phyloP scores from a whole-genome alignment of 2,329 filamentous ascomycete species.

The Coniochaeta hoffmannii region DNA sequence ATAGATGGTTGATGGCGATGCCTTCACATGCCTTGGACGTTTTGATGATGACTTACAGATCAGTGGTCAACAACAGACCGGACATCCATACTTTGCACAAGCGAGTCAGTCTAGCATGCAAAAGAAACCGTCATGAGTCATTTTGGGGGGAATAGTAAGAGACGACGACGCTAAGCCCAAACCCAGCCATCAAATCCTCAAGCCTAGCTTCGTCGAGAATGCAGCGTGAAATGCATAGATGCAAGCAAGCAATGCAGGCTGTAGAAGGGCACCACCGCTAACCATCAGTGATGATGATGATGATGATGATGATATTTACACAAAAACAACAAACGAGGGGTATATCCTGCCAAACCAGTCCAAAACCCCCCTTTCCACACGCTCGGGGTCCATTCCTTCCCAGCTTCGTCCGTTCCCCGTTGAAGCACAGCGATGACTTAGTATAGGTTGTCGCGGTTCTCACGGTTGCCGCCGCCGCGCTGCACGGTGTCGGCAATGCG shows the following conservation, averaged over 20 bases:
- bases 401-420: too few species aligned
- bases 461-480: background rate
- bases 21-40: too few species aligned
- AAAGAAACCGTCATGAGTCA: background rate
- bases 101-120: background rate
- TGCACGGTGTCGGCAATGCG: constrained; percentile 14
- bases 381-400: background rate
- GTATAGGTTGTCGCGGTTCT: background rate
- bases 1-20: too few species aligned
- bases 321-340: background rate
- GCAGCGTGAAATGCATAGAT: background rate
- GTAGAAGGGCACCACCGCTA: background rate
- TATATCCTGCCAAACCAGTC: background rate
- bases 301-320: background rate
- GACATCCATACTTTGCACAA: too few species aligned
- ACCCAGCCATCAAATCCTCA: background rate
- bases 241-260: background rate
- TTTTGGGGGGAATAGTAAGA: background rate
- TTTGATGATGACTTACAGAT: too few species aligned
- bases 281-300: too few species aligned
- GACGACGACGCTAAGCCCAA: background rate
- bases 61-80: too few species aligned
- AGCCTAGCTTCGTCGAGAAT: background rate
- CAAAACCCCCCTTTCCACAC: background rate
- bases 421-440: background rate